A percentile compares a stretch with the other conserved stretches of the same genome.
Conservation (phyloP, 2,329 filamentous ascomycete genomes). For the Pseudocercospora crystallina region DNA sequence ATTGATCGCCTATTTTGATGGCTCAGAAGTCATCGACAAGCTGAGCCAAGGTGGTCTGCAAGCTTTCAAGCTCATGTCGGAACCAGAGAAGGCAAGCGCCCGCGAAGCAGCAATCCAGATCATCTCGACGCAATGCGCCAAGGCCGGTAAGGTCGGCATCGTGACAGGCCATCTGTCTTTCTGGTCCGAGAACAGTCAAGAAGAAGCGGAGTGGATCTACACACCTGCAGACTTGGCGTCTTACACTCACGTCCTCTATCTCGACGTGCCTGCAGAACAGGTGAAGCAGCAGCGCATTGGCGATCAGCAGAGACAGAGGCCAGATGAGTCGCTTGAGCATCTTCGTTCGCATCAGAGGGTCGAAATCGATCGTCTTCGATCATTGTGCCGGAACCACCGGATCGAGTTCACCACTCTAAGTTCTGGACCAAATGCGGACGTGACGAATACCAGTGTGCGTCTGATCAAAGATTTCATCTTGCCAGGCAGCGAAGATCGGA, state of each 20-base stretch:
- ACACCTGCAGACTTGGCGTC: conserved; percentile 48
- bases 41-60: conserved; percentile 50
- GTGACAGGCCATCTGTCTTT: conserved; percentile 60
- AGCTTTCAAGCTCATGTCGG: conserved; percentile 45
- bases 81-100: conserved; percentile 38
- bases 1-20: conserved; percentile 53
- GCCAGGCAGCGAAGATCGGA: neutral
- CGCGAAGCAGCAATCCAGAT: conserved; percentile 49
- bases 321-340: conserved; percentile 35
- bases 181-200: conserved; percentile 42
- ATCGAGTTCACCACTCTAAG: conserved; percentile 48
- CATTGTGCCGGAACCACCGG: conserved; percentile 44
- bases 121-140: conserved; percentile 42
- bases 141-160: conserved; percentile 42
- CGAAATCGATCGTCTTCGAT: conserved; percentile 47
- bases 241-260: conserved; percentile 61
- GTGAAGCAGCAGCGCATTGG: conserved; percentile 37
- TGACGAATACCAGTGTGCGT: too few species aligned
- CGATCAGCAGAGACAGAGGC: conserved; percentile 39
- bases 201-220: conserved; percentile 35
- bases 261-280: conserved; percentile 43
- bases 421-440: too few species aligned
- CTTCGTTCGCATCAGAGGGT: conserved; percentile 50
- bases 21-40: conserved; percentile 49
- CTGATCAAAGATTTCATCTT: too few species aligned